Base-by-base conservation (phyloP, 176 grass and related monocot genomes). In the Rhynchospora breviuscula region DNA sequence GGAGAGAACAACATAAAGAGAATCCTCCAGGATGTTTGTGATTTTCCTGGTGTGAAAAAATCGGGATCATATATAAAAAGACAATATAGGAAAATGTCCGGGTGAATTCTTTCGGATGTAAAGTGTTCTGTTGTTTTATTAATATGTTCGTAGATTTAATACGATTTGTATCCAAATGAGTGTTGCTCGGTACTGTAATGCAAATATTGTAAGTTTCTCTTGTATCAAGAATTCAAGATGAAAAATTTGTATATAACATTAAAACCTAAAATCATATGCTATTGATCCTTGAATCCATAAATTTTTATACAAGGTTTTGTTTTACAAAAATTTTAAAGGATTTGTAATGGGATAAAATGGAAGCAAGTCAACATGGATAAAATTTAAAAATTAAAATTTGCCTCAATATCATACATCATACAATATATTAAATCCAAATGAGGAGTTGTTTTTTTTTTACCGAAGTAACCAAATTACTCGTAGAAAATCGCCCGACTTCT, bases 71-170 rank as follows among this genome's bases (percentile, higher is more conserved):
- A 29, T 31, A 74, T 58, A 82, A 83, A 83, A 89, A 85, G 83
- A 56, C 63, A 80, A 83, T 85, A 94, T 78, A 87, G 85, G 85
- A 67, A 19, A 78, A 52, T 51, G 73, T 8, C 61, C 3, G 23
- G 31, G 72, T 59, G 17, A 91, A 91, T 94, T 86, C 69, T 90
- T 90, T 88, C 86, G 89, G 82, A 85, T 78, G 80, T 86, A 54
- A 78, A 46, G 48, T 76, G 74, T 79, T 81, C 83, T 51, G 87
- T 89, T 76, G 80, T 79, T 86, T 77, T 85, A 84, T 29, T 29
- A 29, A 1, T 63, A 74, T 89, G 77, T 84, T 77, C 85, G 84
- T 53, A 70, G 22, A 90, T 84, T 93, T 90, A 76, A 92, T 88
- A 88, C 57, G 10, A 5, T 88, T 84, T 88, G 87, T 88, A 23